A percentile compares a stretch with the other conserved stretches of the same genome.
Evolutionary conservation across 345 rosid genomes (phyloP).

Genomic region (Dimocarpus longan): DNA sequence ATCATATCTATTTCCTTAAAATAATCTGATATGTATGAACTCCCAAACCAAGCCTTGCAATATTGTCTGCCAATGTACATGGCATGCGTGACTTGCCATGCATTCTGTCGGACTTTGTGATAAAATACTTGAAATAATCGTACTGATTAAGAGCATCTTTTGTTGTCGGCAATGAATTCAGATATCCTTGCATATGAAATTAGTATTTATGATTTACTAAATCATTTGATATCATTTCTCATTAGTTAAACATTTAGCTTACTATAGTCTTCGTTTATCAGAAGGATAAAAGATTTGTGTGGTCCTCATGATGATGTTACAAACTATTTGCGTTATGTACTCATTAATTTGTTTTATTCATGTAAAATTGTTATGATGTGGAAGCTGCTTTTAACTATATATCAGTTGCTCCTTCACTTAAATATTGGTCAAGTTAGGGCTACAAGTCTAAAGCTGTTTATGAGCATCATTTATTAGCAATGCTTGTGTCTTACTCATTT

Average conservation of each 20-base stretch:
- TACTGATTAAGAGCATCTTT: background rate
- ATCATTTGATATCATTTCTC: background rate
- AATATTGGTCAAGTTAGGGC: background rate
- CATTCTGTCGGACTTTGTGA: background rate
- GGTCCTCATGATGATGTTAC: background rate
- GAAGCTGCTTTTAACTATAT: background rate
- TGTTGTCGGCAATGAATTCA: background rate
- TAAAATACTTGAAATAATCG: background rate
- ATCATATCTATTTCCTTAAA: background rate
- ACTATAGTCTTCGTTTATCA: background rate
- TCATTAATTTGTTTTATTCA: background rate
- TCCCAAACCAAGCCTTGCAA: background rate
- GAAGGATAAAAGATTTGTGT: background rate
- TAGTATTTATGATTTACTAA: background rate
- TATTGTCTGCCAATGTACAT: background rate
- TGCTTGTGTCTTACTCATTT: background rate
- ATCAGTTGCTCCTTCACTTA: background rate
- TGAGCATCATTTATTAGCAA: background rate
- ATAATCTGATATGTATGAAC: background rate
- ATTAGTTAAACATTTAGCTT: background rate
- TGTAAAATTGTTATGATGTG: background rate
- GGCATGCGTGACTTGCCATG: background rate
- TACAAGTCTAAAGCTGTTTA: background rate
- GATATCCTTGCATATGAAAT: background rate
- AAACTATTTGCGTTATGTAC: background rate